Evolutionary conservation across 2,329 filamentous ascomycete species (phyloP), one percentile per base, ranked within the genome.

Genomic region (Allantophomopsis cytisporea): DNA sequence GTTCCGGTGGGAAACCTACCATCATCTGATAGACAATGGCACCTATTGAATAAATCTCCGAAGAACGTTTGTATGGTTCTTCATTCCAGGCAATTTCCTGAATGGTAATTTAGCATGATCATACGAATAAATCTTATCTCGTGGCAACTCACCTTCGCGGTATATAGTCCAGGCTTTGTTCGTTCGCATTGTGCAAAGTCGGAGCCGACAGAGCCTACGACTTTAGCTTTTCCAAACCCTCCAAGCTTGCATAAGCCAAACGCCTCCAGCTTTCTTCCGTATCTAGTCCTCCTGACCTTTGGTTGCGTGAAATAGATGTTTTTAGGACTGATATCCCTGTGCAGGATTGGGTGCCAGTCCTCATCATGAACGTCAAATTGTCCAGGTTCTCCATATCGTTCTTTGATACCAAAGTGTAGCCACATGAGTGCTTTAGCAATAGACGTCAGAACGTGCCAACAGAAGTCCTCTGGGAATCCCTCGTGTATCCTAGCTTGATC

Each of bases 211-310:
- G 23, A 28, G 23, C 23, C 23, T 8, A 47, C 40, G 20, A 55
- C 47, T 23, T 49, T 50, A 3, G 61, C 59, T n/a, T 49, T 49
- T 34, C 55, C 49, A 39, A 68, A 70, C 33, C 66, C 61, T 12
- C 69, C 69, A 40, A 76, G 54, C 54, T 73, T 75, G 47, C 69
- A 73, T 20, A 57, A 49, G 1, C 70, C 71, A 47, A 73, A 75
- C 23, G 60, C 63, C 54, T 73, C 69, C 4, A 41, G 43, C 6
- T 17, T 14, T 12, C 11, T 28, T 8, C 23, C 23, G 8, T 28
- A 28, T 12, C 11, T 28, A 12, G 23, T 28, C 3, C 23, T 28
- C 8, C 23, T 28, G 2, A 64, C 65, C 11, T 56, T 55, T 30
- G 68, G 62, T 38, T 66, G 60, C 50, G 66, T 60, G 46, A 75